Base-by-base conservation (phyloP, 495 filamentous ascomycete species). In the Penicillium angulare region DNA sequence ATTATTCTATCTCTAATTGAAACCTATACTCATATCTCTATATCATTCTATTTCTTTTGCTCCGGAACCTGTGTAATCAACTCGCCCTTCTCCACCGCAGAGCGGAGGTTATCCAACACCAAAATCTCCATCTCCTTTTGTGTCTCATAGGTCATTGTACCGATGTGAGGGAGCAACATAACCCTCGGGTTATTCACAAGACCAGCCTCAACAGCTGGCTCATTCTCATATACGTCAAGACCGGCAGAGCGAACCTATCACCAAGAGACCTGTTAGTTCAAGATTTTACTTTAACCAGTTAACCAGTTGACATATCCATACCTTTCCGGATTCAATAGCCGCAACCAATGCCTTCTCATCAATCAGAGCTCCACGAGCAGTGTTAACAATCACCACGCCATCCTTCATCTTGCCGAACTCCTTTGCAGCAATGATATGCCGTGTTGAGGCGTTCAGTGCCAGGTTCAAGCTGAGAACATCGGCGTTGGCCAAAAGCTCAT, bases 201-300 rank as follows among this genome's bases (percentile, higher is more conserved):
- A 2, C 86, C 87, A 2, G 79, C 73, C 58, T 92, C 86, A 29
- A 93, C 74, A 26, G 80, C 66, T 1, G 88, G 88, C 68, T 92
- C 88, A 21, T 89, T 74, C 69, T 92, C 88, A 55, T 79, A 92
- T n/a, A 92, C 88, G 60, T 92, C 88, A 26, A 92, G 72, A n/a
- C 88, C 88, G 20, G 72, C 74, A 33, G 48, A 79, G 74, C 47
- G 77, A 26, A 77, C 71, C 73, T 76, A 40, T 45, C 21, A 18
- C 7, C 15, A 15, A 15, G 27, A 13, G 27, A 13, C 33, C 16
- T 26, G 46, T 51, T 22, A 49, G 16, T 22, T 39, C 27, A 31
- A 31, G 5, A 31, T 31, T 1, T 31, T 24, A 34, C 16, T 57
- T 43, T 4, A 3, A 22, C 4, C n/a, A 10, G 40, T 46, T 23